Base-by-base conservation (phyloP, 2,329 filamentous ascomycete species). In the Diaporthe eres region DNA sequence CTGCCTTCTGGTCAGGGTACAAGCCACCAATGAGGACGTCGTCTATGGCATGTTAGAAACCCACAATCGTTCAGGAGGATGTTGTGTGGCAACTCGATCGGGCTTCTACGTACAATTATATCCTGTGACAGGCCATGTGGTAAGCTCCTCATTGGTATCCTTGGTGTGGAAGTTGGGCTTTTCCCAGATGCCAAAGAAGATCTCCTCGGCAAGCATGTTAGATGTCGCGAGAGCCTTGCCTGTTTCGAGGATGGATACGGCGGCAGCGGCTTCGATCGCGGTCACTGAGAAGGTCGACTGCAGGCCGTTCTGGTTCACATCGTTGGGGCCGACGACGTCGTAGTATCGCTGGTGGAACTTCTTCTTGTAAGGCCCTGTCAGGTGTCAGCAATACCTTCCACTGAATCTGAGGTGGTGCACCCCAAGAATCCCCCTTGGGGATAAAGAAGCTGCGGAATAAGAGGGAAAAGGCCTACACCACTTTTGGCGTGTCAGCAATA, bases 321-420 rank as follows among this genome's bases (percentile, higher is more conserved):
- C 81, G 55, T 83, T 82, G n/a, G 80, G 77, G 0, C 84, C 82
- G 4, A 88, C 82, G n/a, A 84, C 80, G 78, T 89, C 87, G 79
- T 89, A 89, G 81, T 88, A 88, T n/a, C 87, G 84, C 81, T 86
- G 86, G 80, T 89, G 87, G 80, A 89, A 89, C 79, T 88, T 88
- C 76, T 80, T 82, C 76, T 86, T 84, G 79, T 86, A 87, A 2
- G 87, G 87, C 87, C 87, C 87, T 87, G 47, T 25, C 7, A 17
- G 12, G 37, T 37, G 70, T 80, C 70, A 81, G 75, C 22, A 72
- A 61, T 25, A 17, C 28, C 6, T 55, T 15, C 6, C 31, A 12
- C 25, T 17, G 44, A 25, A 5, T 34, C 55, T 63, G 28, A 49
- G 31, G 28, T 19, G 15, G 2, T 67, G 25, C 34, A 53, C 51